These are phyloP conservation scores for Trametes cubensis DNA, from an alignment of 768 basidiomycete genomes.

Conservation along the genomic window DNA sequence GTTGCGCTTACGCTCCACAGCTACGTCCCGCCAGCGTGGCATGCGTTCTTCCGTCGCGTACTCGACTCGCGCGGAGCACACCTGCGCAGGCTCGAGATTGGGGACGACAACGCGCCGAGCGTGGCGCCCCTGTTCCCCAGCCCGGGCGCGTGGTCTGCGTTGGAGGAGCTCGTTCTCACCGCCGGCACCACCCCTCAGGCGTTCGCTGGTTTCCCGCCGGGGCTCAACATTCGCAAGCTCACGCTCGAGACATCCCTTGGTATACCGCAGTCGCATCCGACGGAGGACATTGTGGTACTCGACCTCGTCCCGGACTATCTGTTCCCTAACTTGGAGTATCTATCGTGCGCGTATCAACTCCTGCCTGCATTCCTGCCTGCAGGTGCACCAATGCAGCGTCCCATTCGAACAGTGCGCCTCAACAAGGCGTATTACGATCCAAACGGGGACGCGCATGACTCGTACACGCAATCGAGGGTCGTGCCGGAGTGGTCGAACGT, in stretches of 20 bases:
- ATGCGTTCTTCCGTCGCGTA: not conserved
- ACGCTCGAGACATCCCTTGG: not conserved
- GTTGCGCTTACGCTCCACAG: not conserved
- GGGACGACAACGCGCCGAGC: not conserved
- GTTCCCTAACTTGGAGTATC: not conserved
- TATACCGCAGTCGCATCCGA: not conserved
- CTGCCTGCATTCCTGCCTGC: conserved; percentile 2
- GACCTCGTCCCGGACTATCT: not conserved
- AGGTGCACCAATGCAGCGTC: not conserved
- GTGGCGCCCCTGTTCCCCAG: not conserved
- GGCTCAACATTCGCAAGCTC: not conserved
- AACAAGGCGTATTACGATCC: conserved; percentile 5
- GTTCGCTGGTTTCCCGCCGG: not conserved
- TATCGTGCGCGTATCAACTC: not conserved
- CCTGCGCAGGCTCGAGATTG: not conserved
- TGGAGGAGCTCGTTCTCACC: not conserved
- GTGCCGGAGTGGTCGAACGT: not conserved
- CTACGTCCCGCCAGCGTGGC: not conserved
- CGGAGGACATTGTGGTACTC: not conserved
- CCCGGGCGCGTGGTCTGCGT: not conserved
- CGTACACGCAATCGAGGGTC: not conserved
- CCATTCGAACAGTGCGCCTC: not conserved
- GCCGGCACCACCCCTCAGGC: not conserved
- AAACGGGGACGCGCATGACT: not conserved
- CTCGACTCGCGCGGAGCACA: not conserved